Conservation (phyloP, 257 asterid genomes). For the Handroanthus guayacan region DNA sequence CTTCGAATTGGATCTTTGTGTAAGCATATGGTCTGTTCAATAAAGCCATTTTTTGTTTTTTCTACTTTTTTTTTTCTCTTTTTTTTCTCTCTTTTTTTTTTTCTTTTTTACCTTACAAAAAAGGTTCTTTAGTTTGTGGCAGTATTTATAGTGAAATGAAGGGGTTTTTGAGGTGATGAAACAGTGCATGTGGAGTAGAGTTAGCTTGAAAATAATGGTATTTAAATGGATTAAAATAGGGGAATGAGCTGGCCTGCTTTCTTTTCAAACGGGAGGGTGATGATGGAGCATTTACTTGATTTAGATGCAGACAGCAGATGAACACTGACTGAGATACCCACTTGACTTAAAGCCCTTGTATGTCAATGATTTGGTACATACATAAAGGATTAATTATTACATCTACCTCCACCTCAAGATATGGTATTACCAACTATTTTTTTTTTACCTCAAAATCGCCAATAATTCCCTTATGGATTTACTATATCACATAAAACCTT, state of each 20-base stretch:
- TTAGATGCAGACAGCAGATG: neutral
- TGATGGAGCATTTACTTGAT: neutral
- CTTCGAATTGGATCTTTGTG: conserved; percentile 55
- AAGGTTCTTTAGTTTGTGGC: neutral
- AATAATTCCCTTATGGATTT: too few species aligned
- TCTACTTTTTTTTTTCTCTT: neutral
- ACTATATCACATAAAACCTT: too few species aligned
- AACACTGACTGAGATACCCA: neutral
- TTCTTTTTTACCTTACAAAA: neutral
- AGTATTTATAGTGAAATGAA: conserved; percentile 43
- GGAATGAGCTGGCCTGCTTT: conserved; percentile 13
- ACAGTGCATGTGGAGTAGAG: conserved; percentile 52
- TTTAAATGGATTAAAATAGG: neutral
- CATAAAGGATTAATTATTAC: too few species aligned
- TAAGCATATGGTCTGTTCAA: conserved; percentile 46
- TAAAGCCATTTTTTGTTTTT: conserved; percentile 33
- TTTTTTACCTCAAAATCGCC: too few species aligned
- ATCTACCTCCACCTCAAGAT: too few species aligned
- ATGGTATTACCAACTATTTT: too few species aligned
- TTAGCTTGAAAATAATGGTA: conserved; percentile 15
- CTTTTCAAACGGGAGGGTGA: neutral
- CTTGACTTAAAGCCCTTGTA: neutral
- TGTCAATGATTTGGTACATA: neutral
- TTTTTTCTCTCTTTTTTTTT: neutral
- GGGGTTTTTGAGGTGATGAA: conserved; percentile 40